A percentile compares a stretch with the other conserved stretches of the same genome.
Evolutionary conservation across 2,329 filamentous ascomycete species (phyloP).

Genomic region (Conoideocrella luteorostrata): DNA sequence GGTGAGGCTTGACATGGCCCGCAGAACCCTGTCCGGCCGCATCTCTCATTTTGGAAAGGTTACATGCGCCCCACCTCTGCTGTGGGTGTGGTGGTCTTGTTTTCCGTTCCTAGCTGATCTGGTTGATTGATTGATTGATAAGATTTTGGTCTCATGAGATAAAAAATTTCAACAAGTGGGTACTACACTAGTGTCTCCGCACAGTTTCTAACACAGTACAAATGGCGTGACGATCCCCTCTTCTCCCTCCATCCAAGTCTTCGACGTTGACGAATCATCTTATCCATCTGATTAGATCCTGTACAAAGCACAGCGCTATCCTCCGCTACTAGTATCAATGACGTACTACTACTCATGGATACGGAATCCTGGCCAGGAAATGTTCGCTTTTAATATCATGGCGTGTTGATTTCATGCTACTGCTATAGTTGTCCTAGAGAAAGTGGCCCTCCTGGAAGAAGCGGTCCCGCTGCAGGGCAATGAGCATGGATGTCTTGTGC

Average conservation of each 20-base stretch:
- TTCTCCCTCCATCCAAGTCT: neutral
- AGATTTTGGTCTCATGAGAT: neutral
- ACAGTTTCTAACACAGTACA: neutral
- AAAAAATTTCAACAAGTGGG: neutral
- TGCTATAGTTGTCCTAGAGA: constrained; percentile 8
- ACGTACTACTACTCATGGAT: neutral
- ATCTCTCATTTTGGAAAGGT: neutral
- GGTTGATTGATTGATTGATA: neutral
- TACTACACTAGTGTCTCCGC: neutral
- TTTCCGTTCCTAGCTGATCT: too few species aligned
- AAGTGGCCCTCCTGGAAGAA: constrained; percentile 22
- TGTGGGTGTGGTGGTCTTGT: too few species aligned
- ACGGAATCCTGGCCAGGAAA: neutral
- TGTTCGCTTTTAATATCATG: neutral
- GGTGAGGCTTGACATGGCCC: neutral
- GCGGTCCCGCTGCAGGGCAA: constrained; percentile 20
- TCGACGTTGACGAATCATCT: neutral
- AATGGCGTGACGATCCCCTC: neutral
- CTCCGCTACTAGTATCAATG: neutral
- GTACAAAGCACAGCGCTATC: neutral
- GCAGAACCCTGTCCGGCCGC: too few species aligned
- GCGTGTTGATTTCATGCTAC: neutral
- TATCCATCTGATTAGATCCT: neutral
- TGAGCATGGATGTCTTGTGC: constrained; percentile 21
- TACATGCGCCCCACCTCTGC: neutral